Base-by-base conservation (phyloP, 1,284 basidiomycete species). In the Hymenochaete sp. region DNA sequence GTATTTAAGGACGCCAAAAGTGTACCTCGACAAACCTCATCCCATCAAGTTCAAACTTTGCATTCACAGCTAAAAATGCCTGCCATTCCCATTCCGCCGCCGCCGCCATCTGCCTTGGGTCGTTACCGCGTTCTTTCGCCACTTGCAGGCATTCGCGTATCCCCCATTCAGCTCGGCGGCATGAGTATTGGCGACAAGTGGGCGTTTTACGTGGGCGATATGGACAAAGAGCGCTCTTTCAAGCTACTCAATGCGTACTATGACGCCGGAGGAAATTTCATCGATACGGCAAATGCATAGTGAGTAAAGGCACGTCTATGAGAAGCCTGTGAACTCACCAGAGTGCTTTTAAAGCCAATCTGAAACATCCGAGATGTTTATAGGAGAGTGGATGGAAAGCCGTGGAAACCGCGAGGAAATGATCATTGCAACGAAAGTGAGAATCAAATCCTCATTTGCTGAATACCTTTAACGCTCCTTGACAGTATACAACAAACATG, bases 91-190 rank as follows among this genome's bases (percentile, higher is more conserved):
- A 42, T 46, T 16, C 46, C 50, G 24, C 48, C 49, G 9, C 29
- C 39, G 10, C 52, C 50, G 4, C 13, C 22, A n/a, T 52, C 25
- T 11, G 28, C 42, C 1, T 50, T 66, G 24, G 51, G 53, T 3
- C 57, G 63, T 43, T 66, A 67, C 53, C 61, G 70, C 26, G 56
- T 67, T 33, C 59, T 73, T 9, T 57, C 65, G 1, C 68, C 68
- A n/a, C 61, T 59, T 26, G 66, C 66, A 11, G 64, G 67, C 10
- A 50, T 70, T 37, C 56, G 61, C 48, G 71, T 73, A 26, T 67
- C 68, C 1, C 70, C 71, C 0, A 57, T 74, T 11, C 62, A 60
- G 46, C 58, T 75, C 3, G 71, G 72, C 10, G 67, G 62, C 14
- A 69, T 70, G 67, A 62, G 59, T 16, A 54, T 71, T 42, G 68